Conservation (phyloP, 768 basidiomycete species). For the Suillus discolor region DNA sequence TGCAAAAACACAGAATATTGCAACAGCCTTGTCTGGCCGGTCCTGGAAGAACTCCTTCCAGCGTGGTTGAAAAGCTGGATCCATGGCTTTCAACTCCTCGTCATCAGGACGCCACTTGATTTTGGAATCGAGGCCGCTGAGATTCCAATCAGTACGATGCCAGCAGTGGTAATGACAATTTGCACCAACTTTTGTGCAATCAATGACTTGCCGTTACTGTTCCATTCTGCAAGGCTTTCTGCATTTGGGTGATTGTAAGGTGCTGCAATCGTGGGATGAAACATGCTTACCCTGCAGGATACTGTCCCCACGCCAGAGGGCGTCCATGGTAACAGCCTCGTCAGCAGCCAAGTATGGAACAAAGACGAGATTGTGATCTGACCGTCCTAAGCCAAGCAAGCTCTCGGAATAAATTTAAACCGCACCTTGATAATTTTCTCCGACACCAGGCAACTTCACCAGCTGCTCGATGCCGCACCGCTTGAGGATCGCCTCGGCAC, state of each 20-base stretch:
- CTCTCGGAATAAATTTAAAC: neutral
- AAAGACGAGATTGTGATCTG: conserved; percentile 35
- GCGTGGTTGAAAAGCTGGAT: conserved; percentile 45
- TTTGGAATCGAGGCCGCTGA: conserved; percentile 55
- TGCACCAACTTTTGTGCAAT: conserved; percentile 53
- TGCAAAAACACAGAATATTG: conserved; percentile 45
- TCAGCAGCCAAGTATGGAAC: conserved; percentile 43
- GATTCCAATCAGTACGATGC: neutral
- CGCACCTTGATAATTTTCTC: conserved; percentile 19
- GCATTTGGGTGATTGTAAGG: neutral
- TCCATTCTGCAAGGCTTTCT: conserved; percentile 30
- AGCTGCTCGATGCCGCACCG: neutral
- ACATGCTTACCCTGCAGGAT: conserved; percentile 41
- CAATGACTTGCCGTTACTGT: conserved; percentile 41
- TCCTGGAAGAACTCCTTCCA: conserved; percentile 55
- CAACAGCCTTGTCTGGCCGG: conserved; percentile 58
- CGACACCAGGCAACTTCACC: neutral
- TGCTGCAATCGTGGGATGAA: conserved; percentile 11
- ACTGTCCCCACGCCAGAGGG: conserved; percentile 43
- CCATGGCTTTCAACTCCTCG: conserved; percentile 50
- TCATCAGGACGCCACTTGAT: conserved; percentile 55
- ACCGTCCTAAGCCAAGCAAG: neutral
- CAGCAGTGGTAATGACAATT: neutral
- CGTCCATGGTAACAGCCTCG: conserved; percentile 52
- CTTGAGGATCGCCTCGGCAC: neutral